Base-by-base conservation (phyloP, 2,329 filamentous ascomycete genomes). In the Xylariaceae sp. region DNA sequence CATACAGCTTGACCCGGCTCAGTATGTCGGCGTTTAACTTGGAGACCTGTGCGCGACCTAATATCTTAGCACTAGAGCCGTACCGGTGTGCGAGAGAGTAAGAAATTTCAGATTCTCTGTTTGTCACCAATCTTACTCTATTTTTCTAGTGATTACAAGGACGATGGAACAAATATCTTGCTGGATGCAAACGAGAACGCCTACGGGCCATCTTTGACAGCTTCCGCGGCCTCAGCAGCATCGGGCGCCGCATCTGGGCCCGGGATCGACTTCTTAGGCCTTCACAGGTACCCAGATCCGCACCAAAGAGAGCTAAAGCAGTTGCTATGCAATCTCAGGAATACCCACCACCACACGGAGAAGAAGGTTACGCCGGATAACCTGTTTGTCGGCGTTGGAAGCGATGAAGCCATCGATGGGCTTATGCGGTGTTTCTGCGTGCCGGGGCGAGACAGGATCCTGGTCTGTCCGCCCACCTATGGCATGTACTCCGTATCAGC, bases 151-250 rank as follows among this genome's bases (percentile, higher is more conserved):
- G 94, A 99, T 82, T 97, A 99, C 83, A 97, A 99, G 77, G 93
- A 99, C 72, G 89, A 99, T 70, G 94, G 94, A 63, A 93, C 86
- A 54, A 97, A 97, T 69, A 86, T 97, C 66, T 87, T 99, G 46
- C 88, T 99, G 62, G 94, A 99, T 71, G 94, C 94, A 64, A 99
- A 99, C 68, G 94, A 99, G 77, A 99, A 99, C 69, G 92, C 94
- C 55, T 97, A 88, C 67, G 94, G 94, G 0, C 93, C 94, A 0
- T 88, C 90, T 1, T 77, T 97, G 42, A 76, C 80, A 1, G 68
- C 80, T 33, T 76, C 78, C 9, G 76, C 78, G 43, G 73, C 82
- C 9, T 70, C 78, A 45, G 72, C 77, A 41, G 70, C 75, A 2
- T 68, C 74, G 43, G 67, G 70, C n/a, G 66, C 69, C 16, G 13